Evolutionary conservation across 352 stramenopile genomes (phyloP).

Genomic region (Pythium diclinum): DNA sequence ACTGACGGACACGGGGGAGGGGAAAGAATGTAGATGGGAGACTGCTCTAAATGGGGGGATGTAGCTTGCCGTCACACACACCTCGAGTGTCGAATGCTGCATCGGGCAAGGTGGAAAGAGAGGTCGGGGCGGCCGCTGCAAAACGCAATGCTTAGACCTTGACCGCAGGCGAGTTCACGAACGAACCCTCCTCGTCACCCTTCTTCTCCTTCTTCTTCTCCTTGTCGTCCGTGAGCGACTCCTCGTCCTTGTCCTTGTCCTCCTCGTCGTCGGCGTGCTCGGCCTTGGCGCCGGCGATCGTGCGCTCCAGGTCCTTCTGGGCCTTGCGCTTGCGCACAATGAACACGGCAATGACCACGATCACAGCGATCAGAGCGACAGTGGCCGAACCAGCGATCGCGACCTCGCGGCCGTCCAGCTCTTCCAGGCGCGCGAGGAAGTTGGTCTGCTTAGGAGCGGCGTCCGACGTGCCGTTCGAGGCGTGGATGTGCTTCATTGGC

Average conservation of each 20-base stretch:
- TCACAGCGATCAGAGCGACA: constrained; percentile 56
- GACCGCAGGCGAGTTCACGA: constrained; percentile 81
- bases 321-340: constrained; percentile 75
- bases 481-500: constrained; percentile 86
- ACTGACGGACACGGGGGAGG: constrained; percentile 12
- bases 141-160: constrained; percentile 32
- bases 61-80: constrained; percentile 3
- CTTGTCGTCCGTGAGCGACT: constrained; percentile 55
- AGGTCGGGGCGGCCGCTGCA: not conserved
- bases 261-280: constrained; percentile 56
- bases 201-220: constrained; percentile 69
- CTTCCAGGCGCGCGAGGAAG: constrained; percentile 61
- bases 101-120: not conserved
- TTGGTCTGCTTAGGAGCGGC: constrained; percentile 51
- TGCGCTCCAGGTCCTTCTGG: constrained; percentile 75
- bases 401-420: constrained; percentile 63
- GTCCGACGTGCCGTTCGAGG: constrained; percentile 55
- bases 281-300: constrained; percentile 77
- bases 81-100: not conserved
- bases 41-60: constrained; percentile 8
- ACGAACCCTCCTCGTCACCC: constrained; percentile 69
- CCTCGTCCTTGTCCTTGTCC: constrained; percentile 66
- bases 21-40: not conserved
- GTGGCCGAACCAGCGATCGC: constrained; percentile 61
- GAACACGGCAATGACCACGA: constrained; percentile 69